These are phyloP conservation scores for Geum urbanum DNA, from an alignment of 306 rosid species.

Conservation along the genomic window DNA sequence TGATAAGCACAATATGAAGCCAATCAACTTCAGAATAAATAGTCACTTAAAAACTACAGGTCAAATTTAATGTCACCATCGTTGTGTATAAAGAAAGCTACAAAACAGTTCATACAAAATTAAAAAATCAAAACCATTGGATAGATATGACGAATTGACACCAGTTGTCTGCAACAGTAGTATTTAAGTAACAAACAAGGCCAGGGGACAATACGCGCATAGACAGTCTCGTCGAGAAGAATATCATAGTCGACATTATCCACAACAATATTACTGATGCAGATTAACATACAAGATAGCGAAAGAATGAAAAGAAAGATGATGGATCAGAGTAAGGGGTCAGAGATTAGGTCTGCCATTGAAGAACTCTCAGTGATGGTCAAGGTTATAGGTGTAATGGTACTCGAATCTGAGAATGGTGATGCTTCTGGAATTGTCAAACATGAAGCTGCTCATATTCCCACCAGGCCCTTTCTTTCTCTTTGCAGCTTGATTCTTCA, in stretches of 20 bases:
- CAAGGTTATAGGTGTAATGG: constrained; percentile 23
- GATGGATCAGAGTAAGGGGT: constrained; percentile 22
- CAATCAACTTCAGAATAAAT: neutral
- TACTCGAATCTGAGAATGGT: constrained; percentile 33
- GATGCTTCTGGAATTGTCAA: neutral
- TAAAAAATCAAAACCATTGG: neutral
- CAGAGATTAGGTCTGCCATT: constrained; percentile 67
- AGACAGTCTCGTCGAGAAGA: neutral
- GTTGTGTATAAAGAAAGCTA: neutral
- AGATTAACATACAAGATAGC: neutral
- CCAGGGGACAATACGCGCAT: neutral
- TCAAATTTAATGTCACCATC: constrained; percentile 24
- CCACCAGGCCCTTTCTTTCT: constrained; percentile 71
- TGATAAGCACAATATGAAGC: constrained; percentile 3
- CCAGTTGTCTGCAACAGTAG: neutral
- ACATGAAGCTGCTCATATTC: constrained; percentile 37
- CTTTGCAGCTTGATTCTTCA: constrained; percentile 59
- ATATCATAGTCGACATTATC: neutral
- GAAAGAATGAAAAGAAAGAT: constrained; percentile 16
- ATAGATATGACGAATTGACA: neutral
- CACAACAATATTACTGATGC: neutral
- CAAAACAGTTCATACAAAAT: neutral
- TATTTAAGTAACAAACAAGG: neutral
- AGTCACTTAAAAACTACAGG: neutral
- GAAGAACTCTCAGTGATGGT: constrained; percentile 52